Conservation (phyloP, 805 yeast genomes). For the Kazachstania viticola region DNA sequence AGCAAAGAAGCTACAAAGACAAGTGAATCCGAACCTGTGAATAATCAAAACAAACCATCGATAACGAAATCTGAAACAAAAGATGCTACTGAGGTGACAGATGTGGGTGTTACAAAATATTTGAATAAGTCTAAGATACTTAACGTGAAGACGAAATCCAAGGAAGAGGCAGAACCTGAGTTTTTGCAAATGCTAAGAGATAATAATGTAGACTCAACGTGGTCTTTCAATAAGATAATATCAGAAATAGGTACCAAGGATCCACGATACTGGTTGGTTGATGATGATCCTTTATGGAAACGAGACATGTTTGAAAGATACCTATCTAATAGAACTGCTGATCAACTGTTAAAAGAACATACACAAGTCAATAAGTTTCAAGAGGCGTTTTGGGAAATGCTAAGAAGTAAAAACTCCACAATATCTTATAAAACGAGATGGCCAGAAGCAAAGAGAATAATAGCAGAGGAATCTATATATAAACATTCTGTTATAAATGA, state of each 20-base stretch:
- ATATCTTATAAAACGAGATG: constrained; percentile 52
- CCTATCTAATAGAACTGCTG: constrained; percentile 37
- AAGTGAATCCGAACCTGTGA: constrained; percentile 26
- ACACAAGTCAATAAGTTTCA: constrained; percentile 45
- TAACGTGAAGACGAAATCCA: constrained; percentile 14
- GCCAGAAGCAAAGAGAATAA: constrained; percentile 41
- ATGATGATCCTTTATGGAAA: constrained; percentile 46
- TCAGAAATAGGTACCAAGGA: constrained; percentile 39
- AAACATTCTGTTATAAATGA: constrained; percentile 50
- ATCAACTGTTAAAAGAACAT: constrained; percentile 42
- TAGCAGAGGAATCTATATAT: constrained; percentile 56
- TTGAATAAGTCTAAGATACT: constrained; percentile 20
- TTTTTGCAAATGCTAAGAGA: constrained; percentile 45
- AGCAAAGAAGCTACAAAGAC: background rate
- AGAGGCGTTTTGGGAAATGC: constrained; percentile 38
- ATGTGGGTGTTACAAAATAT: constrained; percentile 5
- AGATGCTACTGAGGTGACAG: background rate
- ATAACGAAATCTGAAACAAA: background rate
- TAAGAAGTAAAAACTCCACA: constrained; percentile 28
- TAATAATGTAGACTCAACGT: constrained; percentile 52
- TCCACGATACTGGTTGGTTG: constrained; percentile 56
- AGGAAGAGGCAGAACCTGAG: constrained; percentile 31
- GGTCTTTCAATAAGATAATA: constrained; percentile 65
- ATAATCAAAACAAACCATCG: constrained; percentile 1
- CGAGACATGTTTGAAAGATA: constrained; percentile 55